Conservation (phyloP, 331 rosid genomes). For the Rosa hybrid region DNA sequence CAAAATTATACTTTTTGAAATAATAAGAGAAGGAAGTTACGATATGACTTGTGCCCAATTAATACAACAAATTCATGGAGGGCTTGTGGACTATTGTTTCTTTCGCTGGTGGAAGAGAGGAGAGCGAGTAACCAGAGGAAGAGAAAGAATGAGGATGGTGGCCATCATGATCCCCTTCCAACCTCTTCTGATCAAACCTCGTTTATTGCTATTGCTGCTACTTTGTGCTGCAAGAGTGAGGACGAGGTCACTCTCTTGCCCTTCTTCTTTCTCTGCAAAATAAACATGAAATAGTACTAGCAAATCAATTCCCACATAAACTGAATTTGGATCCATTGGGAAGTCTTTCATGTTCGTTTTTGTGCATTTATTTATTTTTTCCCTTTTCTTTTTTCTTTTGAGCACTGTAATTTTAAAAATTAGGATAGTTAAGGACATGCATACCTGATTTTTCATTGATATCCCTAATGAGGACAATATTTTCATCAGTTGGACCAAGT, state of each 20-base stretch:
- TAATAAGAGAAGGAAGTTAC: background rate
- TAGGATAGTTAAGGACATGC: background rate
- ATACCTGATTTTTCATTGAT: no score
- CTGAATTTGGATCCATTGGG: background rate
- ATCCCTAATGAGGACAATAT: no score
- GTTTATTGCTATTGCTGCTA: background rate
- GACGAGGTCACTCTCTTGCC: background rate
- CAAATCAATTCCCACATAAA: background rate
- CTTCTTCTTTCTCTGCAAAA: background rate
- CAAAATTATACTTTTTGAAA: no score
- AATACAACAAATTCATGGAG: background rate
- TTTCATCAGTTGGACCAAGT: no score
- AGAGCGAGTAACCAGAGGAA: background rate
- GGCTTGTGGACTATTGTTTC: background rate
- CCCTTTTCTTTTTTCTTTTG: background rate
- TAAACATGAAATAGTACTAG: background rate
- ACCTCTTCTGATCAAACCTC: background rate
- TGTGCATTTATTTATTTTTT: background rate
- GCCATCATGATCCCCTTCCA: background rate
- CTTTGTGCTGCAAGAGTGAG: background rate
- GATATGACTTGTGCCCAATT: background rate
- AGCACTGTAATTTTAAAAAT: no score
- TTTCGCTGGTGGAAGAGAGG: background rate
- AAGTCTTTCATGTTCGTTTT: background rate
- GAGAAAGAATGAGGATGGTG: background rate